Percentiles rank a stretch among this genome's conserved stretches.
phyloP scores from a whole-genome alignment of 148 eudicot species.

The Nepenthes gracilis region DNA sequence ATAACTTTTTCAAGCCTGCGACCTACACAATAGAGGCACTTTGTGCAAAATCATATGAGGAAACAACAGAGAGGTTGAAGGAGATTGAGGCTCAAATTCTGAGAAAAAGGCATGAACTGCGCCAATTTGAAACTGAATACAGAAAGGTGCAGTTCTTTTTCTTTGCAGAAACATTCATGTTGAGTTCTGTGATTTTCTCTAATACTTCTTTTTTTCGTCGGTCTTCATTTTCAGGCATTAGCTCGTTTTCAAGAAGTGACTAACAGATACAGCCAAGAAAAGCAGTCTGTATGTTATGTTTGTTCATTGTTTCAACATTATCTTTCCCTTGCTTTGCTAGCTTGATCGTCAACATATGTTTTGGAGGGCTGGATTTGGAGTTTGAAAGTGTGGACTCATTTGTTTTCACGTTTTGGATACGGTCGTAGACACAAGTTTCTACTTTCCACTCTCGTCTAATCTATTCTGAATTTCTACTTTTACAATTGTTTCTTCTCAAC shows the following conservation, averaged over 20 bases:
- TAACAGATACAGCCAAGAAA: slow-evolving; percentile 83
- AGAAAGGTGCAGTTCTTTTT: slow-evolving; percentile 47
- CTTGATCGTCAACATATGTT: not conserved
- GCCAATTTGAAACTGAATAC: slow-evolving; percentile 93
- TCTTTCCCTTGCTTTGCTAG: not conserved
- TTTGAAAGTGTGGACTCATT: no score
- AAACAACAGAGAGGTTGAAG: slow-evolving; percentile 45
- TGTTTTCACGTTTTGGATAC: no score
- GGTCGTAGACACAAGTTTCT: no score
- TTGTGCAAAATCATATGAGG: slow-evolving; percentile 69
- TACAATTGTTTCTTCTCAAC: no score
- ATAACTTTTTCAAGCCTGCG: slow-evolving; percentile 95
- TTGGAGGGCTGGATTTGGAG: no score
- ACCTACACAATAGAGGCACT: slow-evolving; percentile 83
- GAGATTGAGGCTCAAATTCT: slow-evolving; percentile 61
- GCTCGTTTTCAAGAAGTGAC: slow-evolving; percentile 95
- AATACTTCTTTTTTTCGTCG: not conserved
- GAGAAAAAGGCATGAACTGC: slow-evolving; percentile 70
- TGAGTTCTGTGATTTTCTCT: not conserved
- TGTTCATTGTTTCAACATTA: not conserved
- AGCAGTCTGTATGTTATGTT: slow-evolving; percentile 63
- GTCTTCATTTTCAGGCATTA: slow-evolving; percentile 50
- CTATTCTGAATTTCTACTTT: no score
- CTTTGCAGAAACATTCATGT: not conserved
- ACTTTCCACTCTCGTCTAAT: no score